Conservation (phyloP, 2,329 filamentous ascomycete species). For the Sclerotinia spermophila region DNA sequence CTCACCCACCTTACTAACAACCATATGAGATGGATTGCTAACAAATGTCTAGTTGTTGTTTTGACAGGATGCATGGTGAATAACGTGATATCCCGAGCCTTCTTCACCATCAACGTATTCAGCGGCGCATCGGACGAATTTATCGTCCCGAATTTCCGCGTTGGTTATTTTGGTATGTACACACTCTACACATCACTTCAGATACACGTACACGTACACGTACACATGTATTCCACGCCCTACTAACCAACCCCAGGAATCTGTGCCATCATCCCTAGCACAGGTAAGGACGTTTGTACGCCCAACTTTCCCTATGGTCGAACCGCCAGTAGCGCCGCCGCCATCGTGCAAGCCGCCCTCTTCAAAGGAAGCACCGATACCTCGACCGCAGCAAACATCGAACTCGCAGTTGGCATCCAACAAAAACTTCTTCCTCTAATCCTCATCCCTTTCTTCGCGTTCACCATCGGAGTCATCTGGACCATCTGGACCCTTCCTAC, state of each 20-base stretch:
- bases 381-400: neutral
- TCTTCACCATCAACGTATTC: slow-evolving; percentile 6
- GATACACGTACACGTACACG: neutral
- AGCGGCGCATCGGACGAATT: slow-evolving; percentile 2
- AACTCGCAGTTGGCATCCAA: slow-evolving; percentile 5
- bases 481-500: neutral
- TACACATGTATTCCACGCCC: neutral
- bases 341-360: neutral
- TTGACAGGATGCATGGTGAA: slow-evolving; percentile 5
- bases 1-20: neutral
- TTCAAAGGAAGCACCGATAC: neutral
- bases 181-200: neutral
- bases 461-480: slow-evolving; percentile 1
- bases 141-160: slow-evolving; percentile 8
- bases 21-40: neutral
- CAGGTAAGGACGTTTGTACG: neutral
- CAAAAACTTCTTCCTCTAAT: neutral
- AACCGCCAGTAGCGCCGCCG: neutral
- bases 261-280: slow-evolving; percentile 1
- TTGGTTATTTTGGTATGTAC: slow-evolving; percentile 8
- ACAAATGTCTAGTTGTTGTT: neutral
- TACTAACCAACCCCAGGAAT: neutral
- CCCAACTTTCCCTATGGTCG: neutral
- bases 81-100: neutral
- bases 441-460: slow-evolving; percentile 4